These are phyloP conservation scores for Fusarium sp. DNA, from an alignment of 2,329 filamentous ascomycete genomes.

Conservation along the genomic window DNA sequence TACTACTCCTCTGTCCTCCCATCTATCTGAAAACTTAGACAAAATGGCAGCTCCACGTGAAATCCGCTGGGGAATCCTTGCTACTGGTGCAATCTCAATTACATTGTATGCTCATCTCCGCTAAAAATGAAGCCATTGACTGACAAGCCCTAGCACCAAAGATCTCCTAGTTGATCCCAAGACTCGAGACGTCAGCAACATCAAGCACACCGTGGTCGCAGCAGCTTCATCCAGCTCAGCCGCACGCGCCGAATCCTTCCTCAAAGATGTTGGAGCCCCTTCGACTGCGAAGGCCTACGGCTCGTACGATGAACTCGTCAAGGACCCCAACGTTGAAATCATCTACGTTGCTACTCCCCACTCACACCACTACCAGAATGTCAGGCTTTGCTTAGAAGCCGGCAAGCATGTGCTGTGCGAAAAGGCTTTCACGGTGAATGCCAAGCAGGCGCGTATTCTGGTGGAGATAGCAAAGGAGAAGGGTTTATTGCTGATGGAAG, in stretches of 20 bases:
- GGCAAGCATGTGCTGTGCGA: constrained; percentile 91
- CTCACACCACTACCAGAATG: constrained; percentile 91
- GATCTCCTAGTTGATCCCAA: constrained; percentile 81
- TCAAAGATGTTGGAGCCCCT: constrained; percentile 75
- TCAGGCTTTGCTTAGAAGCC: constrained; percentile 81
- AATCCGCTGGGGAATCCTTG: constrained; percentile 23
- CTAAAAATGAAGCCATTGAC: neutral
- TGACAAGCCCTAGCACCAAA: constrained; percentile 50
- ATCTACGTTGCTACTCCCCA: constrained; percentile 91
- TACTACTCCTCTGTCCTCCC: neutral
- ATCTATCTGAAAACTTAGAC: neutral
- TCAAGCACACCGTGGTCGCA: constrained; percentile 82
- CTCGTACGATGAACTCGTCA: constrained; percentile 82
- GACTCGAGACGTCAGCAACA: constrained; percentile 74
- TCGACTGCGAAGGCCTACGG: constrained; percentile 77
- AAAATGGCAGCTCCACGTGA: neutral
- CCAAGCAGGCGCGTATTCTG: constrained; percentile 77
- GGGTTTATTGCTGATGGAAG: constrained; percentile 82
- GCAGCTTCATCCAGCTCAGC: constrained; percentile 81
- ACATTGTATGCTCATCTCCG: constrained; percentile 6
- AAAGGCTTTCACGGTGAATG: constrained; percentile 88
- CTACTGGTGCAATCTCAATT: constrained; percentile 17
- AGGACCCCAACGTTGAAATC: constrained; percentile 82
- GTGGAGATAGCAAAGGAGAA: constrained; percentile 77
- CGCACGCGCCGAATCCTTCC: constrained; percentile 76